phyloP scores from a whole-genome alignment of 495 filamentous ascomycete genomes.

The Daldinia grandis region DNA sequence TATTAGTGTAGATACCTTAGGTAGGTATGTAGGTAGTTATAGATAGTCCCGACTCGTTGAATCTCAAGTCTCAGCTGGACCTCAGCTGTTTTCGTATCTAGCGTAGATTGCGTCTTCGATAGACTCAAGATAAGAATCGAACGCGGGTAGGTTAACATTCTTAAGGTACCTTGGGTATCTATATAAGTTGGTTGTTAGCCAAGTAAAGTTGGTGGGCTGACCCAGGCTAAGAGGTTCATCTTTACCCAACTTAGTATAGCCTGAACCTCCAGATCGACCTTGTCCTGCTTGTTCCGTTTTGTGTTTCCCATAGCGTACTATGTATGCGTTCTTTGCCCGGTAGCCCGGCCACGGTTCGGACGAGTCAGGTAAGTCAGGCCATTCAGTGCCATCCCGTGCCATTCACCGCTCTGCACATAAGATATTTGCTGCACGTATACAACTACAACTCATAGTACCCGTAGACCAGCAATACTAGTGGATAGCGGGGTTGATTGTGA shows the following conservation, averaged over 20 bases:
- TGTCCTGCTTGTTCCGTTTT: background rate
- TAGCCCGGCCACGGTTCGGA: slow-evolving; percentile 6
- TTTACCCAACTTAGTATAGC: slow-evolving; percentile 22
- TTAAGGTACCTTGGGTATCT: too few relatives aligned
- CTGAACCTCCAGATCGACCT: slow-evolving; percentile 19
- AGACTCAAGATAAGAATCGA: slow-evolving; percentile 18
- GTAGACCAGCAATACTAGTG: slow-evolving; percentile 2
- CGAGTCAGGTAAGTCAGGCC: slow-evolving; percentile 29
- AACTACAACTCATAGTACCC: slow-evolving; percentile 7
- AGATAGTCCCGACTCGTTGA: background rate
- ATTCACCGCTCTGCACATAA: slow-evolving; percentile 29
- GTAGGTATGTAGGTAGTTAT: too few relatives aligned
- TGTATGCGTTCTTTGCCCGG: slow-evolving; percentile 4
- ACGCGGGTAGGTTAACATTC: background rate
- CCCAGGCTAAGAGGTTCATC: slow-evolving; percentile 12
- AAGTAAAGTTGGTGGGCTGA: background rate
- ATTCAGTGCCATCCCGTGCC: too few relatives aligned
- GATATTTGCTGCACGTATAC: slow-evolving; percentile 24
- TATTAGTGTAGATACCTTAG: too few relatives aligned
- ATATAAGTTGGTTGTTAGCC: background rate
- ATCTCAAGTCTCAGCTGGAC: slow-evolving; percentile 2
- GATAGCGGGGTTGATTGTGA: slow-evolving; percentile 13
- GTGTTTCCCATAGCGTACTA: slow-evolving; percentile 15
- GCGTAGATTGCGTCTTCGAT: slow-evolving; percentile 20
- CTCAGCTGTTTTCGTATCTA: slow-evolving; percentile 22